Evolutionary conservation across 2,329 filamentous ascomycete genomes (phyloP).

Genomic region (Penicillium sp.): DNA sequence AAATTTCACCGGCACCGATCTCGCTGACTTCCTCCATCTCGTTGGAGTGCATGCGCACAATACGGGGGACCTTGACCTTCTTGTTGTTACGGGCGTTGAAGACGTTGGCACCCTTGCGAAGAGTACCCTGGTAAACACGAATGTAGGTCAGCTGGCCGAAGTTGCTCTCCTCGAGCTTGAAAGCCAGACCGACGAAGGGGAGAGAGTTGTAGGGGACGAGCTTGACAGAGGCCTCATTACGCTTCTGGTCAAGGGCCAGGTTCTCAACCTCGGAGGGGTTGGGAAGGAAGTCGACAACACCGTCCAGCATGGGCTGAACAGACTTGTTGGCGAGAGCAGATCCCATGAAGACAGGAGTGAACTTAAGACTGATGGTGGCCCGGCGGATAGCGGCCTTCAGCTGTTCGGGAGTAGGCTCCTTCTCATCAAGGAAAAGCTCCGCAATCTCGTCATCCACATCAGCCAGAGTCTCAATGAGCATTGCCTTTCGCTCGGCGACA

Average conservation of each 20-base stretch:
- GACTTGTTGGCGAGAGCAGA: slow-evolving; percentile 93
- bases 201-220: slow-evolving; percentile 91
- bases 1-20: slow-evolving; percentile 95
- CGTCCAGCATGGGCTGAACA: slow-evolving; percentile 95
- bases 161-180: slow-evolving; percentile 99
- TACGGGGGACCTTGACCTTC: slow-evolving; percentile 94
- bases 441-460: slow-evolving; percentile 98
- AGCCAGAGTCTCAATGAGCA: slow-evolving; percentile 90
- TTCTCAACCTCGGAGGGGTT: slow-evolving; percentile 91
- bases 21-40: slow-evolving; percentile 97
- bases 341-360: slow-evolving; percentile 95
- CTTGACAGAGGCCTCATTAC: slow-evolving; percentile 78
- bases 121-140: slow-evolving; percentile 91
- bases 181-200: slow-evolving; percentile 92
- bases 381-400: slow-evolving; percentile 91
- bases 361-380: slow-evolving; percentile 85
- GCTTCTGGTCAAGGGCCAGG: slow-evolving; percentile 80
- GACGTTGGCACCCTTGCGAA: slow-evolving; percentile 86
- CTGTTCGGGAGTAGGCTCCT: slow-evolving; percentile 76
- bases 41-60: slow-evolving; percentile 99
- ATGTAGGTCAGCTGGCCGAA: slow-evolving; percentile 98
- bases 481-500: slow-evolving; percentile 78
- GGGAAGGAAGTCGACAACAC: slow-evolving; percentile 92
- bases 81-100: slow-evolving; percentile 94
- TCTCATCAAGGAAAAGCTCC: slow-evolving; percentile 89